phyloP scores from a whole-genome alignment of 2,329 filamentous ascomycete genomes.

The Trichophyton schoenleinii region DNA sequence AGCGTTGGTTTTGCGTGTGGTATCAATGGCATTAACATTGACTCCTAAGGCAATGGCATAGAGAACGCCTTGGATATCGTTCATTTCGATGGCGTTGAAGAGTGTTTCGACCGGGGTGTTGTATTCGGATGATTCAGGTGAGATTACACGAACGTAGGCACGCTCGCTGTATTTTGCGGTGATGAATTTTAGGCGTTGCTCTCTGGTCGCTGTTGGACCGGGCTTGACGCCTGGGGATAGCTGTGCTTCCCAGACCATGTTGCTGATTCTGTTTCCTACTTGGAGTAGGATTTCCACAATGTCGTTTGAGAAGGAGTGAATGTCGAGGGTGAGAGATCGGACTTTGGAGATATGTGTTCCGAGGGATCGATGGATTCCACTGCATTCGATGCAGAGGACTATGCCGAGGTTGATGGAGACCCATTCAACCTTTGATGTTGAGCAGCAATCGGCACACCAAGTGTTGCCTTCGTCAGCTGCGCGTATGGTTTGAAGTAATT shows the following conservation, averaged over 20 bases:
- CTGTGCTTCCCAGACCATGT: slow-evolving; percentile 89
- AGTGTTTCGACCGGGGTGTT: slow-evolving; percentile 74
- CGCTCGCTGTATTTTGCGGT: slow-evolving; percentile 86
- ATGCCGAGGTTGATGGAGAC: slow-evolving; percentile 97
- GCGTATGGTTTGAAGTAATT: slow-evolving; percentile 72
- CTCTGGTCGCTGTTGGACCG: slow-evolving; percentile 62
- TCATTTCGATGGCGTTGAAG: slow-evolving; percentile 85
- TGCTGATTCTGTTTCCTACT: slow-evolving; percentile 86
- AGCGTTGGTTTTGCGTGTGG: slow-evolving; percentile 73
- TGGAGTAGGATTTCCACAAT: slow-evolving; percentile 87
- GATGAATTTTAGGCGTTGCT: slow-evolving; percentile 89
- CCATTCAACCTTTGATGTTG: slow-evolving; percentile 89
- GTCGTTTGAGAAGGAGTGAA: slow-evolving; percentile 90
- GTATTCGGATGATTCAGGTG: slow-evolving; percentile 61
- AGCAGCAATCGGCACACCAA: slow-evolving; percentile 89
- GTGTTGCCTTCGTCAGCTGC: slow-evolving; percentile 86
- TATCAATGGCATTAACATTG: slow-evolving; percentile 76
- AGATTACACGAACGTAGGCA: slow-evolving; percentile 62
- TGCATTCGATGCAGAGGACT: slow-evolving; percentile 93
- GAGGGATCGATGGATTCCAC: slow-evolving; percentile 88
- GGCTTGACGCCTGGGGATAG: slow-evolving; percentile 66
- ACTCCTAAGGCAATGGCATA: slow-evolving; percentile 78
- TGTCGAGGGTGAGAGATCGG: slow-evolving; percentile 85
- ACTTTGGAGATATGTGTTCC: slow-evolving; percentile 98
- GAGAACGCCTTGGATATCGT: slow-evolving; percentile 85